phyloP scores from a whole-genome alignment of 2,329 filamentous ascomycete genomes.

The Didymella pinodella region DNA sequence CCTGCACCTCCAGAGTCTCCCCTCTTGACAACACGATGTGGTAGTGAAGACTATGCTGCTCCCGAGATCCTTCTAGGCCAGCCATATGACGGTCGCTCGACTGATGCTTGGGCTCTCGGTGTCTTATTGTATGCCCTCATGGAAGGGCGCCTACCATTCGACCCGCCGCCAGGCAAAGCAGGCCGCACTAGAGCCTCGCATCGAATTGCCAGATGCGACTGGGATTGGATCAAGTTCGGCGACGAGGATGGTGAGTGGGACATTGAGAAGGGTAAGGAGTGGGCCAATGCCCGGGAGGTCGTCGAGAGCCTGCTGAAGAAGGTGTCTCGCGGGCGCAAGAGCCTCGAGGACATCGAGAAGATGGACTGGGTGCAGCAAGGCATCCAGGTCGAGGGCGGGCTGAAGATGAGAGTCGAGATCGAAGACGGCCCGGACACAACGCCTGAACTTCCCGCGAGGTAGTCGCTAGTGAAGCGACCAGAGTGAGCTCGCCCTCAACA shows the following conservation, averaged over 20 bases:
- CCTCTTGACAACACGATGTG: slow-evolving; percentile 90
- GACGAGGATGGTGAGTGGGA: slow-evolving; percentile 90
- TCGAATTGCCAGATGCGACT: slow-evolving; percentile 93
- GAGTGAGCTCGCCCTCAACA: background rate
- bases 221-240: slow-evolving; percentile 89
- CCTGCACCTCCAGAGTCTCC: slow-evolving; percentile 76
- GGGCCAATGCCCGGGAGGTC: slow-evolving; percentile 78
- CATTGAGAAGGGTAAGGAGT: slow-evolving; percentile 67
- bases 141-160: slow-evolving; percentile 92
- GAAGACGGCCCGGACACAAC: slow-evolving; percentile 32
- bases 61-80: slow-evolving; percentile 96
- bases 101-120: slow-evolving; percentile 93
- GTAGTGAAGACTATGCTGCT: slow-evolving; percentile 95
- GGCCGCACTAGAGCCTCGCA: slow-evolving; percentile 81
- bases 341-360: slow-evolving; percentile 74
- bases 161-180: slow-evolving; percentile 81
- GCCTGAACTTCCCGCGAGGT: slow-evolving; percentile 31
- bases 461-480: slow-evolving; percentile 40
- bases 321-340: slow-evolving; percentile 76
- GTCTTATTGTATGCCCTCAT: slow-evolving; percentile 92
- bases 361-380: slow-evolving; percentile 79
- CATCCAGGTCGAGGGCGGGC: slow-evolving; percentile 69
- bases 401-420: slow-evolving; percentile 63
- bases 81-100: slow-evolving; percentile 89
- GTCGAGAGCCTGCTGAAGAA: slow-evolving; percentile 87